phyloP scores from a whole-genome alignment of 2,329 filamentous ascomycete genomes.

The Ustilaginoidea virens region DNA sequence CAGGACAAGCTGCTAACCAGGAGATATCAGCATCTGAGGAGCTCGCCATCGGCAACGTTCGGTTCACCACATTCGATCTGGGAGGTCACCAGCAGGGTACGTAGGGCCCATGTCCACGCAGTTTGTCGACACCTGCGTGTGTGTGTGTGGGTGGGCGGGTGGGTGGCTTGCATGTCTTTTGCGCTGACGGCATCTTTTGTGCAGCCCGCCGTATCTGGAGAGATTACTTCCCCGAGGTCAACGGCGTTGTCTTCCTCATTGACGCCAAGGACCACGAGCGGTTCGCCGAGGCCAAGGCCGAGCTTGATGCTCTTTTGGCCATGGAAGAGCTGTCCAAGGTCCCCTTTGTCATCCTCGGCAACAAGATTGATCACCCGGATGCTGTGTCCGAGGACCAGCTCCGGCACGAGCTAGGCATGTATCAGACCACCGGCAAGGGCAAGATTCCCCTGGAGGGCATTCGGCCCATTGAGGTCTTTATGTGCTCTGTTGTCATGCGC shows the following conservation, averaged over 20 bases:
- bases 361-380: conserved; percentile 98
- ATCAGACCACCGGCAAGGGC: conserved; percentile 93
- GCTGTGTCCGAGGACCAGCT: conserved; percentile 93
- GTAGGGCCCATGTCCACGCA: conserved; percentile 7
- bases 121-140: too few relatives aligned
- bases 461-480: conserved; percentile 90
- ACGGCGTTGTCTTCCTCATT: conserved; percentile 93
- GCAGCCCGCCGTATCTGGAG: conserved; percentile 84
- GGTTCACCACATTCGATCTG: conserved; percentile 88
- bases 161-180: too few relatives aligned
- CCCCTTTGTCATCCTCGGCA: conserved; percentile 88
- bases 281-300: conserved; percentile 84
- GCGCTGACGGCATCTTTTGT: conserved; percentile 7
- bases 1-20: conserved; percentile 6
- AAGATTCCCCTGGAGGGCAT: conserved; percentile 87
- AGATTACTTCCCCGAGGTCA: conserved; percentile 93
- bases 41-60: conserved; percentile 80
- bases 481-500: conserved; percentile 98
- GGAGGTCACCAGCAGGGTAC: conserved; percentile 84
- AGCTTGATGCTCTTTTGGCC: conserved; percentile 84
- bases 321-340: conserved; percentile 97
- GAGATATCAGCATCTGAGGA: conserved; percentile 60
- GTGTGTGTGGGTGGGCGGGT: too few relatives aligned
- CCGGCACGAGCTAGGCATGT: conserved; percentile 79
- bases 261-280: conserved; percentile 96